Evolutionary conservation across 441 rosid genomes (phyloP).

Genomic region (Populus hybrid): DNA sequence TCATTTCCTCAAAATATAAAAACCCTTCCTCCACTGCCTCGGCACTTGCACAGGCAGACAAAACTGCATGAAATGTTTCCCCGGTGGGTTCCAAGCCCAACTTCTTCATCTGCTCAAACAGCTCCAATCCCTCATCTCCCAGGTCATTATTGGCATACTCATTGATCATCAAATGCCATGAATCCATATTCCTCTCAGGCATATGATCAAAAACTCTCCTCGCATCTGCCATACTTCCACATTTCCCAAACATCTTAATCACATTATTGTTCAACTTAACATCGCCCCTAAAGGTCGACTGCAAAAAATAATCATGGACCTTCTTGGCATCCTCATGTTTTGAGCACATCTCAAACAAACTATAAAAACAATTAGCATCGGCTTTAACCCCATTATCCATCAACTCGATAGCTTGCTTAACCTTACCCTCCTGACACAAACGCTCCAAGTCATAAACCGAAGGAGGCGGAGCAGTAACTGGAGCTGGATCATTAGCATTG

Average conservation of each 20-base stretch:
- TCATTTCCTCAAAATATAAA: constrained; percentile 68
- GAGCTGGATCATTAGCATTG: background rate
- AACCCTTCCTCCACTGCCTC: constrained; percentile 86
- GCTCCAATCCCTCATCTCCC: constrained; percentile 86
- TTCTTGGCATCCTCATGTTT: constrained; percentile 73
- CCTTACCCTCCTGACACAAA: constrained; percentile 59
- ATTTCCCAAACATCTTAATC: constrained; percentile 69
- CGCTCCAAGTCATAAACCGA: constrained; percentile 46
- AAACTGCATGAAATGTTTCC: constrained; percentile 67
- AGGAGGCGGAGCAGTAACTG: constrained; percentile 22
- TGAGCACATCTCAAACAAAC: constrained; percentile 52
- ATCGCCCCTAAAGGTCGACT: constrained; percentile 63
- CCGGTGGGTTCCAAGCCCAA: constrained; percentile 58
- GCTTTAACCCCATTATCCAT: constrained; percentile 74
- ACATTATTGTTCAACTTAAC: constrained; percentile 56
- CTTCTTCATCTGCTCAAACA: constrained; percentile 69
- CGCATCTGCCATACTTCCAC: constrained; percentile 67
- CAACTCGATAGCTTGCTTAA: constrained; percentile 68
- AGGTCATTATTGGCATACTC: constrained; percentile 64
- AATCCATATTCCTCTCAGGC: constrained; percentile 66
- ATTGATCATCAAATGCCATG: constrained; percentile 85
- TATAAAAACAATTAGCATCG: constrained; percentile 49
- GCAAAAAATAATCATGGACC: constrained; percentile 84
- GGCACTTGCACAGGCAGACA: constrained; percentile 68
- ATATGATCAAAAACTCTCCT: constrained; percentile 85